phyloP scores from a whole-genome alignment of 140 eudicot species.

The Anethum foeniculum region DNA sequence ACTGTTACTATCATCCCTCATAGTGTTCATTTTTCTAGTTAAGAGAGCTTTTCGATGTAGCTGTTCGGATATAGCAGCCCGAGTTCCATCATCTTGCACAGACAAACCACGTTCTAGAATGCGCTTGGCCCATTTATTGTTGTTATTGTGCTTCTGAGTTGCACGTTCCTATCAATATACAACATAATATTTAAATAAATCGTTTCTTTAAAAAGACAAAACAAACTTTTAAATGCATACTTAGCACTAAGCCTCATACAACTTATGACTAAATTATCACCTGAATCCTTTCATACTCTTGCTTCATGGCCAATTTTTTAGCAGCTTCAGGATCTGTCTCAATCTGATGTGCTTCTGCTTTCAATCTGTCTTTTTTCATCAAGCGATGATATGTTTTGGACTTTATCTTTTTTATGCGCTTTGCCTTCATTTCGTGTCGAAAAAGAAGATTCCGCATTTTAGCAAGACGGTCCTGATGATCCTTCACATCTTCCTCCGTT shows the following conservation, averaged over 20 bases:
- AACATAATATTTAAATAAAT: slow-evolving; percentile 10
- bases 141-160: slow-evolving; percentile 79
- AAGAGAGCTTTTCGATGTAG: slow-evolving; percentile 66
- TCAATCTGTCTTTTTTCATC: slow-evolving; percentile 64
- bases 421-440: slow-evolving; percentile 80
- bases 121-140: slow-evolving; percentile 86
- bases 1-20: slow-evolving; percentile 61
- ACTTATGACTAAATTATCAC: slow-evolving; percentile 22
- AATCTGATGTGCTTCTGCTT: slow-evolving; percentile 34
- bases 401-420: slow-evolving; percentile 73
- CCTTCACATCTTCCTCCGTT: slow-evolving; percentile 73
- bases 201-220: neutral
- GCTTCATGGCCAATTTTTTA: slow-evolving; percentile 78
- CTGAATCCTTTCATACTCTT: slow-evolving; percentile 87
- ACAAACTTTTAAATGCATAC: neutral
- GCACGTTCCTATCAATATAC: slow-evolving; percentile 54
- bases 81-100: slow-evolving; percentile 83
- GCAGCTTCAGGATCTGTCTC: slow-evolving; percentile 72
- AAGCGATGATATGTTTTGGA: slow-evolving; percentile 74
- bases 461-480: slow-evolving; percentile 60
- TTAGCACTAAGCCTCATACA: neutral
- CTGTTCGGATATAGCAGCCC: slow-evolving; percentile 85
- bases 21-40: slow-evolving; percentile 72
- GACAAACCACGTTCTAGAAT: slow-evolving; percentile 67
- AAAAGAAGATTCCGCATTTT: slow-evolving; percentile 85